Evolutionary conservation across 306 rosid genomes (phyloP).

Genomic region (Quercus variabilis): DNA sequence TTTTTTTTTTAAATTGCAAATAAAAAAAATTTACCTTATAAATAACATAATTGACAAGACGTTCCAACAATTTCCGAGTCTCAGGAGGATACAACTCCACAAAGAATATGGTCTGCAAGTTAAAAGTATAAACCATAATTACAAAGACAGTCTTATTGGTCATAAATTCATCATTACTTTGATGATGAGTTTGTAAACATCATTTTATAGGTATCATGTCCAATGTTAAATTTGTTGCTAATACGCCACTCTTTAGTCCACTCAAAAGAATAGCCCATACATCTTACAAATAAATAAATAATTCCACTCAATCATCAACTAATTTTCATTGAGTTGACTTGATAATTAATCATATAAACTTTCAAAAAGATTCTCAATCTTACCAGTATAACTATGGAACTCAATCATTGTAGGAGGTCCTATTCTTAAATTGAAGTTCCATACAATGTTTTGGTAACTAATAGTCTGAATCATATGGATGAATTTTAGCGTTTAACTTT

Average conservation of each 20-base stretch:
- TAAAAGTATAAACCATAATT: slow-evolving; percentile 20
- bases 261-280: not conserved
- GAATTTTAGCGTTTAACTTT: too few relatives aligned
- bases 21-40: slow-evolving; percentile 64
- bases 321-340: not conserved
- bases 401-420: not conserved
- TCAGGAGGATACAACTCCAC: slow-evolving; percentile 78
- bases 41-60: slow-evolving; percentile 79
- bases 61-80: slow-evolving; percentile 72
- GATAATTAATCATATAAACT: not conserved
- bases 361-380: not conserved
- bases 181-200: not conserved
- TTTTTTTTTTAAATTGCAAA: not conserved
- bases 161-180: not conserved
- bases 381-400: not conserved
- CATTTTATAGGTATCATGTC: too few relatives aligned
- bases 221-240: not conserved
- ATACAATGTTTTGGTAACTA: too few relatives aligned
- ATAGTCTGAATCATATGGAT: too few relatives aligned
- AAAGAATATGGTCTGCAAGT: slow-evolving; percentile 79
- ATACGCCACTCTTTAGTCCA: not conserved
- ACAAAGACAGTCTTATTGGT: not conserved
- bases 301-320: not conserved
- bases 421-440: too few relatives aligned
- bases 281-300: not conserved